Conservation (phyloP, 75 land plant species). For the Pinus taeda region DNA sequence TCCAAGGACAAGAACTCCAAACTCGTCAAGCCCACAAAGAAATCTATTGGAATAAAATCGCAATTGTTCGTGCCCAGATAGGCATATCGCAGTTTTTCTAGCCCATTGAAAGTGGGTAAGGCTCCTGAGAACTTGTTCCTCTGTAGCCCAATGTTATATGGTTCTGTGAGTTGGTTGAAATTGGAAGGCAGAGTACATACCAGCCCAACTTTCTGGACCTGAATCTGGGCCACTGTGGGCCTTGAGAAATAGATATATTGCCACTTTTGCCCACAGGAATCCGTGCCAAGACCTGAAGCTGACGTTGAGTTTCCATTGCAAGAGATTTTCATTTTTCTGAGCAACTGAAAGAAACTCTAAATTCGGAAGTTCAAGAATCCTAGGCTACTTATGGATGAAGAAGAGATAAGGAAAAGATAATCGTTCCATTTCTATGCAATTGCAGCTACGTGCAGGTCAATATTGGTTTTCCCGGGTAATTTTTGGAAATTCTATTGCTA, state of each 20-base stretch:
- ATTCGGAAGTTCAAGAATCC: too few species aligned
- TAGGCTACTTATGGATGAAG: too few species aligned
- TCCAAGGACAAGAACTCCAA: slow-evolving; percentile 53
- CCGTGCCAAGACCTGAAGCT: slow-evolving; percentile 79
- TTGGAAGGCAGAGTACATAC: slow-evolving; percentile 50
- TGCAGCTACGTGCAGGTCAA: too few species aligned
- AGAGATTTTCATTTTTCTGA: slow-evolving; percentile 92
- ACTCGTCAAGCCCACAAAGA: slow-evolving; percentile 52
- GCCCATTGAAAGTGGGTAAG: slow-evolving; percentile 65
- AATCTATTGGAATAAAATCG: slow-evolving; percentile 68
- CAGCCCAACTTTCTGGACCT: slow-evolving; percentile 43
- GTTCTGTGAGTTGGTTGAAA: slow-evolving; percentile 57
- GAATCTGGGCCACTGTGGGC: slow-evolving; percentile 54
- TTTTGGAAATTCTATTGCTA: too few species aligned
- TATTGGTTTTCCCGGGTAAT: too few species aligned
- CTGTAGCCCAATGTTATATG: slow-evolving; percentile 59
- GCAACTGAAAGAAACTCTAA: slow-evolving; percentile 91
- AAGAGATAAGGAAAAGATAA: too few species aligned
- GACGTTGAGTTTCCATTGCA: slow-evolving; percentile 90
- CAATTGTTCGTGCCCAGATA: slow-evolving; percentile 56
- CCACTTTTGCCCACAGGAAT: slow-evolving; percentile 74
- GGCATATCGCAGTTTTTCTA: slow-evolving; percentile 43
- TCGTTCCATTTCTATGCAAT: too few species aligned
- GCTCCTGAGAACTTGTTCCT: slow-evolving; percentile 52
- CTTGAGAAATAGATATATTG: slow-evolving; percentile 22